phyloP scores from a whole-genome alignment of 768 basidiomycete species.

The Hebeloma cylindrosporum region DNA sequence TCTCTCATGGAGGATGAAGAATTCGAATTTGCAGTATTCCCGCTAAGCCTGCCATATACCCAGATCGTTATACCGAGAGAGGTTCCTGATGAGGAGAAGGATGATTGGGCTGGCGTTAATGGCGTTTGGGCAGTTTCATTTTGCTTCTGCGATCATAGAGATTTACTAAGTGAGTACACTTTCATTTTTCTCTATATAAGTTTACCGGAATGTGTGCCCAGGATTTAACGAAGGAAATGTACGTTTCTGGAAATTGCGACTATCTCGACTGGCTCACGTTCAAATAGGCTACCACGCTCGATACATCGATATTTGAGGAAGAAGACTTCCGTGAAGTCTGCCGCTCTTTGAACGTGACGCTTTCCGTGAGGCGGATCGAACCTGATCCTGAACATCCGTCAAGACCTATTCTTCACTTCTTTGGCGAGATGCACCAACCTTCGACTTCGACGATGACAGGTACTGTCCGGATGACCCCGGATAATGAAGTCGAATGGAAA shows the following conservation, averaged over 20 bases:
- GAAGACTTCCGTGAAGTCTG: constrained; percentile 52
- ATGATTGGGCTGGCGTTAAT: constrained; percentile 60
- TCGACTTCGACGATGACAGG: constrained; percentile 50
- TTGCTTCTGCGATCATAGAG: constrained; percentile 67
- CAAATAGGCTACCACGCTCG: constrained; percentile 27
- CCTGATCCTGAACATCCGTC: constrained; percentile 48
- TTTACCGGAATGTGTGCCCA: constrained; percentile 19
- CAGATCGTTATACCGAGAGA: constrained; percentile 47
- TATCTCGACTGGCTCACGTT: not conserved
- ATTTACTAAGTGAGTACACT: constrained; percentile 53
- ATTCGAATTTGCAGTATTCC: constrained; percentile 38
- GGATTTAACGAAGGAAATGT: constrained; percentile 48
- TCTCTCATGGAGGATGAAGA: constrained; percentile 35
- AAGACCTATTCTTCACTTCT: constrained; percentile 53
- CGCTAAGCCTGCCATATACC: constrained; percentile 53
- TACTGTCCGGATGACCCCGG: constrained; percentile 52
- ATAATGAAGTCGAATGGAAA: constrained; percentile 61
- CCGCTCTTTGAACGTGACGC: constrained; percentile 45
- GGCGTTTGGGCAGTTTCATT: constrained; percentile 66
- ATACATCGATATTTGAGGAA: constrained; percentile 50
- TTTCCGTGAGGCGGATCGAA: constrained; percentile 42
- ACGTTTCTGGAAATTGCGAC: constrained; percentile 16
- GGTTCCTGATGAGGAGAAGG: constrained; percentile 34
- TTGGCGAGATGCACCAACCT: constrained; percentile 48
- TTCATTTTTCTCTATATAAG: constrained; percentile 13